These are phyloP conservation scores for Tolypocladium sp. DNA, from an alignment of 2,329 filamentous ascomycete genomes.

Conservation along the genomic window DNA sequence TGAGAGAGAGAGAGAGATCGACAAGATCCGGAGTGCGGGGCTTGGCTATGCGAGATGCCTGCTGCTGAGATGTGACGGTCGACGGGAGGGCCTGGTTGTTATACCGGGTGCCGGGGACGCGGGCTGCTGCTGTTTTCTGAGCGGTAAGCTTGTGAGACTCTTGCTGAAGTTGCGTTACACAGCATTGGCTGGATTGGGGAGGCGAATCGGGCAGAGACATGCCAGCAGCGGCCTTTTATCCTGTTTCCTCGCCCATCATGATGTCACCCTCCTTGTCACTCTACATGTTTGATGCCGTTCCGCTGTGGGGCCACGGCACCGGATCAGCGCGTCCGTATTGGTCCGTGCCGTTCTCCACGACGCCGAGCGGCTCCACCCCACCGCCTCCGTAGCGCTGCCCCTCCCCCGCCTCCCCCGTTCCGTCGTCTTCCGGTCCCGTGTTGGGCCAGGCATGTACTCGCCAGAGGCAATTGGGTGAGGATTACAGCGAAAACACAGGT, in stretches of 20 bases:
- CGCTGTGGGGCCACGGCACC: not conserved
- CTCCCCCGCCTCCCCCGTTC: conserved; percentile 2
- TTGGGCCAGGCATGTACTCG: not conserved
- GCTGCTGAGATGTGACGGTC: not conserved
- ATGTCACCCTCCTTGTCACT: not conserved
- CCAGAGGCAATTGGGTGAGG: not conserved
- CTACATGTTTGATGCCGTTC: not conserved
- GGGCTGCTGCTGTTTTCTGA: not conserved
- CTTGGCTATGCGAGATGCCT: not conserved
- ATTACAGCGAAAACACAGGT: not conserved
- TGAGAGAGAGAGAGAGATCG: not conserved
- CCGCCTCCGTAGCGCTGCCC: conserved; percentile 1
- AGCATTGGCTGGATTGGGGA: not conserved
- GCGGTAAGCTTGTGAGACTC: not conserved
- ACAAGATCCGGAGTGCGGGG: not conserved
- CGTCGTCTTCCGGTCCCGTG: conserved; percentile 1
- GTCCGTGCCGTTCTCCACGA: conserved; percentile 7
- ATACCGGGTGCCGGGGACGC: not conserved
- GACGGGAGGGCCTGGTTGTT: not conserved
- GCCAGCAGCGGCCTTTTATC: not conserved
- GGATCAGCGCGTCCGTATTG: not conserved
- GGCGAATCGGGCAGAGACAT: not conserved
- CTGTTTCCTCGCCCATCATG: not conserved
- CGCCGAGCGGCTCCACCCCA: conserved; percentile 6
- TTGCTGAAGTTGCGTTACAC: not conserved